Conservation (phyloP, 768 basidiomycete genomes). For the Kwoniella dejecticola region DNA sequence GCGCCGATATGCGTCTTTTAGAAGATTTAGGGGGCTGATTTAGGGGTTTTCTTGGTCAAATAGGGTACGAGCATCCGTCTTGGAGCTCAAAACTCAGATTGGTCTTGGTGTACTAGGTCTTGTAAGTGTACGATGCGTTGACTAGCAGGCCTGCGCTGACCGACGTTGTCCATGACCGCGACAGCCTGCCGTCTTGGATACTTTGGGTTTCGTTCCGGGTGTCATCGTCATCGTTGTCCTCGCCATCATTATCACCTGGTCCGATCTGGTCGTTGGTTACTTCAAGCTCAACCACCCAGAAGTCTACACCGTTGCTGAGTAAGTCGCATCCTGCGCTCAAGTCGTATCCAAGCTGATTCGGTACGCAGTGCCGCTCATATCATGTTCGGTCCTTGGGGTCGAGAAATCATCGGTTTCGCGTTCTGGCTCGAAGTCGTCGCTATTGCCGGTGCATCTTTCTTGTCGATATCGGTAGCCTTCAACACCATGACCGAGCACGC, state of each 20-base stretch:
- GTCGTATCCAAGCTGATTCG: neutral
- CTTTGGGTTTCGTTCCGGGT: constrained; percentile 21
- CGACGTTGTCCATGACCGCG: neutral
- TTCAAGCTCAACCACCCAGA: constrained; percentile 52
- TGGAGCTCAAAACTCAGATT: constrained; percentile 40
- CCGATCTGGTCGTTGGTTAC: constrained; percentile 36
- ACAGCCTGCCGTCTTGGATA: constrained; percentile 29
- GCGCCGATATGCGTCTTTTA: too few relatives aligned
- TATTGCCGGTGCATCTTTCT: constrained; percentile 35
- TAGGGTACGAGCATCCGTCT: constrained; percentile 34
- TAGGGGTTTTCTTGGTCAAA: neutral
- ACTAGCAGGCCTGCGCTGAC: neutral
- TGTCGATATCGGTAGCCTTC: constrained; percentile 54
- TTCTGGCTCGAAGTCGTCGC: constrained; percentile 32
- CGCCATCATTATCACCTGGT: constrained; percentile 36
- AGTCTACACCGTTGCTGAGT: constrained; percentile 38
- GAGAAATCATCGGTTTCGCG: constrained; percentile 35
- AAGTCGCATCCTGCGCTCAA: neutral
- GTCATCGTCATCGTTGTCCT: constrained; percentile 32
- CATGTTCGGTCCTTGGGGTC: constrained; percentile 34
- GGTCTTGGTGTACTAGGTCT: constrained; percentile 40
- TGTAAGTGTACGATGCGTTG: constrained; percentile 10
- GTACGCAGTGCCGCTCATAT: constrained; percentile 34
- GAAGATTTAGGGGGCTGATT: too few relatives aligned
- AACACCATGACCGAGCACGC: constrained; percentile 54